Evolutionary conservation across 768 basidiomycete genomes (phyloP).

Genomic region (Russula earlei): DNA sequence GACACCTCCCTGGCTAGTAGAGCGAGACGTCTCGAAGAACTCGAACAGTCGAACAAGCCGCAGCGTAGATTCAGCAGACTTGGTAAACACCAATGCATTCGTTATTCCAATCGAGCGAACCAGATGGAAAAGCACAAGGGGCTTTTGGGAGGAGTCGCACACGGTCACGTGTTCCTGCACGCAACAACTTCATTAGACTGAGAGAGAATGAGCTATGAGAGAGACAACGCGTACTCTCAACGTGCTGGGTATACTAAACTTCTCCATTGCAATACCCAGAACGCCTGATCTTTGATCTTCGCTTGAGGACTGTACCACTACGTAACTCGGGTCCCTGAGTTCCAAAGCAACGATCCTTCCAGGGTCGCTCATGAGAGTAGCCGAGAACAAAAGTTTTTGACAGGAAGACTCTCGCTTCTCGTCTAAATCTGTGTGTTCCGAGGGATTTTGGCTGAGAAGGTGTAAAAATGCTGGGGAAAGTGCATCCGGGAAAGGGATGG

Average conservation of each 20-base stretch:
- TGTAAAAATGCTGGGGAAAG: constrained; percentile 52
- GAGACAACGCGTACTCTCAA: constrained; percentile 44
- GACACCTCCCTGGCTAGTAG: constrained; percentile 17
- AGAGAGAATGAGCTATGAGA: neutral
- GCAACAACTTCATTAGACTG: neutral
- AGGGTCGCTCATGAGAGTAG: constrained; percentile 90
- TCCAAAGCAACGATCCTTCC: constrained; percentile 82
- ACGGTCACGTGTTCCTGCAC: constrained; percentile 80
- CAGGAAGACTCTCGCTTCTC: constrained; percentile 60
- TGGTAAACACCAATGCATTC: constrained; percentile 91
- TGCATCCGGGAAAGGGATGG: constrained; percentile 38
- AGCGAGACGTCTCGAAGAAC: constrained; percentile 57
- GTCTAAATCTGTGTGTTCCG: constrained; percentile 40
- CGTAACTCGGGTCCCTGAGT: constrained; percentile 75
- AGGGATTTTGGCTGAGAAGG: constrained; percentile 31
- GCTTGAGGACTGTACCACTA: constrained; percentile 55
- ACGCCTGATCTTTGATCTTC: constrained; percentile 29
- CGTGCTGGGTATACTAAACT: constrained; percentile 72
- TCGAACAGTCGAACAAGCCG: constrained; percentile 76
- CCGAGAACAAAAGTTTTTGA: constrained; percentile 93
- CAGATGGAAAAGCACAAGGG: constrained; percentile 82
- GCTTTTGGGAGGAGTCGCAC: constrained; percentile 71
- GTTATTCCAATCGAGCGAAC: constrained; percentile 50
- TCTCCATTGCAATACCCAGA: constrained; percentile 56
- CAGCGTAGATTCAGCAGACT: constrained; percentile 82